Evolutionary conservation across 2,329 filamentous ascomycete species (phyloP), one percentile per base, ranked within the genome.

Genomic region (Fragosphaeria purpurea): DNA sequence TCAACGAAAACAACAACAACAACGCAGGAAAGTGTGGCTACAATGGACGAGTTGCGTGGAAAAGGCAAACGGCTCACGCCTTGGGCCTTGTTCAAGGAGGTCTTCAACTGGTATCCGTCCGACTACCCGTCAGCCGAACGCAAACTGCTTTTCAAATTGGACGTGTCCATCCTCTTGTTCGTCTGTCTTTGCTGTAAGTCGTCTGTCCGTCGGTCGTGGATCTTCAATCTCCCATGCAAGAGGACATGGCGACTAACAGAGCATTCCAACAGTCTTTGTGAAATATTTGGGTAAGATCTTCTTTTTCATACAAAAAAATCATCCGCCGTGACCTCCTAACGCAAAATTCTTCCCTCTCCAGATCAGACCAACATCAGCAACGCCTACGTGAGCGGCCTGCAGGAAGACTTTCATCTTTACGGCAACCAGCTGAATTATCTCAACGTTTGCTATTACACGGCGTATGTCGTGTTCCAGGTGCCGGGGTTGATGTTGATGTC

Each of bases 361-460:
- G 62, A 64, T 33, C 63, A 64, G 50, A 62, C 62, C 9, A 64
- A 65, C 30, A 63, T 64, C 46, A 65, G 59, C 53, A 65, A 66
- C 55, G 67, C 66, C 42, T 69, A 68, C 41, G 65, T 66, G 13
- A 64, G 60, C 32, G 67, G 67, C 1, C 63, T 69, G 47, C 64
- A 68, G 50, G 67, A 70, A 41, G 65, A 68, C 34, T 61, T 70
- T 22, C 54, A 47, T 5, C 57, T 70, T 41, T 60, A 66, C 33
- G 67, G 66, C 8, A 70, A 70, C 50, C 60, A 70, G 47, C 61
- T 69, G 6, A 67, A 68, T 52, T 64, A 67, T 37, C 65, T 71
- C 47, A 70, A 69, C 41, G 61, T 68, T 4, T 66, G 64, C 50
- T 71, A 68, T 59, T 69, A 63, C n/a, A 62, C 62, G 7, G 62